These are phyloP conservation scores for Penicillium mononematosum DNA, from an alignment of 495 filamentous ascomycete genomes.

Conservation along the genomic window DNA sequence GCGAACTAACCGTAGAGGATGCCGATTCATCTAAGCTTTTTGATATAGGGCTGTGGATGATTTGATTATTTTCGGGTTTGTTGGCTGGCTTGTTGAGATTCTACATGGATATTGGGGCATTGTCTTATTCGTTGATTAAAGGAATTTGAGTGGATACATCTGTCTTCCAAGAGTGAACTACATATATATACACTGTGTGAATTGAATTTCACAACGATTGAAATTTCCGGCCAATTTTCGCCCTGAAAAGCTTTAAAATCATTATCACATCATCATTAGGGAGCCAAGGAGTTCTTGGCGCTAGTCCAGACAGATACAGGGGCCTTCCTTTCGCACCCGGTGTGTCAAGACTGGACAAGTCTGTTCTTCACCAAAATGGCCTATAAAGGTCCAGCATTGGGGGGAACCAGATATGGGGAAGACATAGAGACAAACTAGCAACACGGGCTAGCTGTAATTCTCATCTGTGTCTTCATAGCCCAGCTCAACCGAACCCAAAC, in stretches of 20 bases:
- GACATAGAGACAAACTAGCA: background rate
- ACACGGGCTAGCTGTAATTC: background rate
- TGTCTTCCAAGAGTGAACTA: background rate
- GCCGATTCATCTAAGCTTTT: background rate
- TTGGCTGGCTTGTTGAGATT: background rate
- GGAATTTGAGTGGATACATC: background rate
- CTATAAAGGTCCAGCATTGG: background rate
- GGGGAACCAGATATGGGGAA: background rate
- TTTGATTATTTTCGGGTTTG: background rate
- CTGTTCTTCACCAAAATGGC: conserved; percentile 2
- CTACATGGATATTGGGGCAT: background rate
- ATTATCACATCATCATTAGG: conserved; percentile 4
- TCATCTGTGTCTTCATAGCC: background rate
- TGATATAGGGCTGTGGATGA: background rate
- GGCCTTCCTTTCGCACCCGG: background rate
- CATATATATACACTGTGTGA: background rate
- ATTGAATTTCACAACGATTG: background rate
- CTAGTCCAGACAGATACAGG: background rate
- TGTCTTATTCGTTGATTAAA: background rate
- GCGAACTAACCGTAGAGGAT: background rate
- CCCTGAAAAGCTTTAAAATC: background rate
- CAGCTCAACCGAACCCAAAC: background rate
- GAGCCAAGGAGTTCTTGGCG: background rate
- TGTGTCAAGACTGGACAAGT: background rate
- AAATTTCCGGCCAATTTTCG: background rate